Percentiles rank a stretch among this genome's conserved stretches.
These are phyloP conservation scores for Trichophaea hybrida DNA, from an alignment of 2,329 filamentous ascomycete species.

Conservation along the genomic window DNA sequence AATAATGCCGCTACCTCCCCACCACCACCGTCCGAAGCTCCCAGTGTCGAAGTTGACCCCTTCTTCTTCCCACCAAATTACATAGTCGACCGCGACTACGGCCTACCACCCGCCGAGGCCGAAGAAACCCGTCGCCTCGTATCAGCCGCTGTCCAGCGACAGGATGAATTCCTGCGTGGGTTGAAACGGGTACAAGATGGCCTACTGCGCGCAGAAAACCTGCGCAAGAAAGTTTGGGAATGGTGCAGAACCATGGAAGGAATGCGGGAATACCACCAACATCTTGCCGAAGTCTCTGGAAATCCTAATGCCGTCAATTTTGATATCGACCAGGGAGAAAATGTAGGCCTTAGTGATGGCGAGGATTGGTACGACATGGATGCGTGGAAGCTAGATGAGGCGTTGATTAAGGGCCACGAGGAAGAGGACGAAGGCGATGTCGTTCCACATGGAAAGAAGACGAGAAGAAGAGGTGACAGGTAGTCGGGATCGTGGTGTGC, in stretches of 20 bases:
- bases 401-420: slow-evolving; percentile 67
- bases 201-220: slow-evolving; percentile 55
- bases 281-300: not conserved
- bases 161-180: slow-evolving; percentile 66
- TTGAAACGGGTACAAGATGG: slow-evolving; percentile 54
- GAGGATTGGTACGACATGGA: slow-evolving; percentile 82
- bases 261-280: slow-evolving; percentile 38
- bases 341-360: slow-evolving; percentile 58
- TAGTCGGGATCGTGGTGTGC: not conserved
- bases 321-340: slow-evolving; percentile 20
- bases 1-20: slow-evolving; percentile 5
- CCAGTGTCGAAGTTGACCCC: slow-evolving; percentile 44
- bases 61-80: slow-evolving; percentile 53
- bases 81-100: slow-evolving; percentile 54
- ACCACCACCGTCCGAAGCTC: slow-evolving; percentile 1
- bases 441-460: slow-evolving; percentile 38
- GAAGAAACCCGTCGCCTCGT: slow-evolving; percentile 63
- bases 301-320: not conserved
- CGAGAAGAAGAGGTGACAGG: slow-evolving; percentile 30
- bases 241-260: slow-evolving; percentile 71
- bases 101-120: slow-evolving; percentile 58
- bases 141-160: slow-evolving; percentile 67
- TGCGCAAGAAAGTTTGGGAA: slow-evolving; percentile 54
- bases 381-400: slow-evolving; percentile 60
- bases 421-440: slow-evolving; percentile 63